These are phyloP conservation scores for Ilyonectria mors-panacis DNA, from an alignment of 2,329 filamentous ascomycete genomes.

Conservation along the genomic window DNA sequence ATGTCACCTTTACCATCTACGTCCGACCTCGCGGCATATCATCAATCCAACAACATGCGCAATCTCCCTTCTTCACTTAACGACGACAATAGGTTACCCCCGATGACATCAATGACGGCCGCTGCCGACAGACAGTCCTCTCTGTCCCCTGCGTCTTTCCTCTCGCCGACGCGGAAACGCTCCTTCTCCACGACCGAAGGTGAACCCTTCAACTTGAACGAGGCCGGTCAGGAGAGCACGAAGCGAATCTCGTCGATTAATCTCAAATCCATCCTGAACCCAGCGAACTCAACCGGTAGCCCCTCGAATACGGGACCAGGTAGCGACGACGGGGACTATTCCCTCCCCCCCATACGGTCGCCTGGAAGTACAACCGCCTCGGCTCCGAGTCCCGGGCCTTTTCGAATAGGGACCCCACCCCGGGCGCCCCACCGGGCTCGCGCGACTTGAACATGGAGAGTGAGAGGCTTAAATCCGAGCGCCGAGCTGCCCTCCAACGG, in stretches of 20 bases:
- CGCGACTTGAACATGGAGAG: slow-evolving; percentile 57
- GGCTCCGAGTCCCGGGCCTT: slow-evolving; percentile 59
- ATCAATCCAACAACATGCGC: slow-evolving; percentile 60
- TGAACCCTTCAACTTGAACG: slow-evolving; percentile 57
- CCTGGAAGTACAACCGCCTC: slow-evolving; percentile 59
- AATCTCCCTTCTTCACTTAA: slow-evolving; percentile 59
- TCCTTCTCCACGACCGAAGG: slow-evolving; percentile 75
- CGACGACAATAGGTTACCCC: slow-evolving; percentile 72
- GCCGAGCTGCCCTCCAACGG: slow-evolving; percentile 75
- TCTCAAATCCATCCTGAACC: slow-evolving; percentile 83
- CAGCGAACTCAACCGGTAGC: slow-evolving; percentile 53
- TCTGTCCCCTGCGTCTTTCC: slow-evolving; percentile 72
- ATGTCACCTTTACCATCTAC: slow-evolving; percentile 60
- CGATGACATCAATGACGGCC: slow-evolving; percentile 64
- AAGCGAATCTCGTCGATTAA: slow-evolving; percentile 82
- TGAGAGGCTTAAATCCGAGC: slow-evolving; percentile 71
- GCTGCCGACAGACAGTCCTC: slow-evolving; percentile 68
- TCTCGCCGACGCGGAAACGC: slow-evolving; percentile 74
- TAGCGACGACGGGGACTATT: slow-evolving; percentile 58
- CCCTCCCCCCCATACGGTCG: slow-evolving; percentile 60
- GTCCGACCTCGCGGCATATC: slow-evolving; percentile 67
- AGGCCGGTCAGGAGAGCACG: slow-evolving; percentile 62
- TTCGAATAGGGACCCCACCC: slow-evolving; percentile 52
- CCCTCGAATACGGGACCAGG: slow-evolving; percentile 46
- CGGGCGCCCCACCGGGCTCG: slow-evolving; percentile 36